phyloP scores from a whole-genome alignment of 371 early-diverging fungal species.

The Mucor circinelloides region DNA sequence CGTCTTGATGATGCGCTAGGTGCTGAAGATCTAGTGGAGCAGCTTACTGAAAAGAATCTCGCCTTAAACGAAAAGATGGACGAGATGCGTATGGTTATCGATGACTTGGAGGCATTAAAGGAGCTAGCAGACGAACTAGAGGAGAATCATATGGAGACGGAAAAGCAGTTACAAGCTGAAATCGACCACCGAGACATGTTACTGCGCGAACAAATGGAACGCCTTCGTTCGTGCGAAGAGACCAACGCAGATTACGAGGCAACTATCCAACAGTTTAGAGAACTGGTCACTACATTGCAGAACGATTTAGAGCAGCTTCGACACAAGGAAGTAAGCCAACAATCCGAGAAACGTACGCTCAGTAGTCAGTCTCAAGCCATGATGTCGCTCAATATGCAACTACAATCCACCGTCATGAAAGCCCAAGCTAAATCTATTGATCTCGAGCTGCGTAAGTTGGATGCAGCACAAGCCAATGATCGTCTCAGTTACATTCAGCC shows the following conservation, averaged over 20 bases:
- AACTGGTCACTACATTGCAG: conserved; percentile 78
- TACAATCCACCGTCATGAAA: conserved; percentile 82
- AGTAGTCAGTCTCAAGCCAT: conserved; percentile 83
- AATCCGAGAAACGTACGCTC: conserved; percentile 51
- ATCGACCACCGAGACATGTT: conserved; percentile 77
- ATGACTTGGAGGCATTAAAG: conserved; percentile 88
- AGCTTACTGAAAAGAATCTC: conserved; percentile 81
- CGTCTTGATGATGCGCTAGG: conserved; percentile 82
- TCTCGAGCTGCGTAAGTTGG: conserved; percentile 84
- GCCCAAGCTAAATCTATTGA: conserved; percentile 89
- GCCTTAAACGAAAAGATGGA: conserved; percentile 74
- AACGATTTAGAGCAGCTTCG: conserved; percentile 71
- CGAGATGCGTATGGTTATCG: conserved; percentile 74
- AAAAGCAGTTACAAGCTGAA: conserved; percentile 83
- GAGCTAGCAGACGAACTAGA: conserved; percentile 92
- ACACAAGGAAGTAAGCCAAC: conserved; percentile 62
- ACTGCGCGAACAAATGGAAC: conserved; percentile 62
- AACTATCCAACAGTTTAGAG: conserved; percentile 86
- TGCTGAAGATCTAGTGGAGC: conserved; percentile 81
- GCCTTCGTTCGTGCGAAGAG: conserved; percentile 74
- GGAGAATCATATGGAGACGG: conserved; percentile 85
- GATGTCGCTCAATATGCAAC: conserved; percentile 79
- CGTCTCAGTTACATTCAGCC: conserved; percentile 70
- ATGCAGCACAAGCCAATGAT: conserved; percentile 80
- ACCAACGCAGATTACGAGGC: conserved; percentile 83